Base-by-base conservation (phyloP, 2,329 filamentous ascomycete species). In the Neocucurbitaria cava region DNA sequence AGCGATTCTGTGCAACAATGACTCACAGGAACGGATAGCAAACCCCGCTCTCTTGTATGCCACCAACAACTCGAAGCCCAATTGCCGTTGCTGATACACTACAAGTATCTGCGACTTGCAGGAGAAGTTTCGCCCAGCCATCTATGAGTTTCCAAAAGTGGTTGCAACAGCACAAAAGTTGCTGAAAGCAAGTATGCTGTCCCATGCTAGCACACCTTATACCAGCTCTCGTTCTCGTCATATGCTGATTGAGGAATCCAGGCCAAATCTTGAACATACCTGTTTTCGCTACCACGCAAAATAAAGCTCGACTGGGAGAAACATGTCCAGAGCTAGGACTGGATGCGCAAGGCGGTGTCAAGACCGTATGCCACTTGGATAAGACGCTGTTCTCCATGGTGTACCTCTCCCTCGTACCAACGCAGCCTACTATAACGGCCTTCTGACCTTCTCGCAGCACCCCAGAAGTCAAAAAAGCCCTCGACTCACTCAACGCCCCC, bases 361-460 rank as follows among this genome's bases (percentile, higher is more conserved):
- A 77, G 35, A 84, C 85, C 1, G 71, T 82, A 41, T 80, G 82
- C 28, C 82, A 90, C 68, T 79, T 85, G 65, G 94, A 98, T 82
- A 98, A 98, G 80, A 94, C 91, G 5, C 83, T 85, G 46, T 98
- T 98, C 81, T 91, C 87, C 71, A 98, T 98, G 93, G 83, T 87
- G 73, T 73, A 62, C 23, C 56, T 55, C 23, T 30, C 4, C 38
- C 35, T 30, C 31, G 28, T 20, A 13, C 21, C 9, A 42, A 10
- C 26, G 17, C 50, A 24, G 43, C 3, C 30, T 26, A 26, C 55
- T 11, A 31, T 11, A 31, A 62, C 40, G 13, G 7, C 17, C 11
- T 35, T 10, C 31, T 35, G 8, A 35, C 9, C 31, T 35, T n/a
- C 5, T 13, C 38, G 5, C 48, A 75, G 73, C 73, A 86, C 89